Evolutionary conservation across 2,329 filamentous ascomycete species (phyloP).

Genomic region (Claviceps cyperi): DNA sequence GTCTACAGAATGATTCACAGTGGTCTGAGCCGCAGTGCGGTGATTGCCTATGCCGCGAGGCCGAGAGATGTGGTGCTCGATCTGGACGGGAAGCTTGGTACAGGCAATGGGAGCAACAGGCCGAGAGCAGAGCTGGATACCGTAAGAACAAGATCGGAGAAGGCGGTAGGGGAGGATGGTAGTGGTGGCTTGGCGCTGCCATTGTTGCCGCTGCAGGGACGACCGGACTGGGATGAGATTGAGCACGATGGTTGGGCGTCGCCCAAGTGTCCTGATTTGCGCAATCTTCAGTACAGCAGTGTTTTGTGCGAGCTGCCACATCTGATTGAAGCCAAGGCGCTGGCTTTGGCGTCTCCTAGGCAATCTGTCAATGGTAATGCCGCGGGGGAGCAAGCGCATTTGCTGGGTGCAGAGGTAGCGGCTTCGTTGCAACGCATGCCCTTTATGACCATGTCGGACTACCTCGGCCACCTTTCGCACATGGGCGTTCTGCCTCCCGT

Average conservation of each 20-base stretch:
- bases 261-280: slow-evolving; percentile 57
- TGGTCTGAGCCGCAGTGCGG: slow-evolving; percentile 60
- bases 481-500: slow-evolving; percentile 44
- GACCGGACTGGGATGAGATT: slow-evolving; percentile 64
- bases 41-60: slow-evolving; percentile 56
- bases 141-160: slow-evolving; percentile 22
- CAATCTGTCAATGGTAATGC: slow-evolving; percentile 10
- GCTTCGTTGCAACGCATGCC: slow-evolving; percentile 55
- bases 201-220: slow-evolving; percentile 35
- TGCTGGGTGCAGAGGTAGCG: slow-evolving; percentile 53
- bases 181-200: slow-evolving; percentile 21
- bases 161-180: neutral
- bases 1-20: slow-evolving; percentile 64
- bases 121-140: slow-evolving; percentile 7
- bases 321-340: slow-evolving; percentile 80
- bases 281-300: slow-evolving; percentile 67
- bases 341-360: slow-evolving; percentile 58
- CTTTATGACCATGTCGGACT: slow-evolving; percentile 64
- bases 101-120: slow-evolving; percentile 8
- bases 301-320: slow-evolving; percentile 77
- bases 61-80: slow-evolving; percentile 15
- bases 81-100: slow-evolving; percentile 8
- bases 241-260: slow-evolving; percentile 82
- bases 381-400: neutral
- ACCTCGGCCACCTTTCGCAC: slow-evolving; percentile 54